Percentiles rank a stretch among this genome's conserved stretches.
These are phyloP conservation scores for Suillus fuscotomentosus DNA, from an alignment of 768 basidiomycete genomes.

Conservation along the genomic window DNA sequence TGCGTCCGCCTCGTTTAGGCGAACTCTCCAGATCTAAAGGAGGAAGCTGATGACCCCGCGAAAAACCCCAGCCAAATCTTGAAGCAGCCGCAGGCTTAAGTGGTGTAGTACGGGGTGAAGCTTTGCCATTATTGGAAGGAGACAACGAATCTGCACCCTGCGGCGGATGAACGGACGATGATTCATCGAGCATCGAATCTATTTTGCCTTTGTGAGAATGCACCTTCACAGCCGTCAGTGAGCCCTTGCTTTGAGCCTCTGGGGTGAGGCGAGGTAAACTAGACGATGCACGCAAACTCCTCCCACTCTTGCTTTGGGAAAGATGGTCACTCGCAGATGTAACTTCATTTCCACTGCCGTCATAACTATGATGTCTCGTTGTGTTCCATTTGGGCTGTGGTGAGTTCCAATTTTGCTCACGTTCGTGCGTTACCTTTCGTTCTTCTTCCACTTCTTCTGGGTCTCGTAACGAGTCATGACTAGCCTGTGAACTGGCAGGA, in stretches of 20 bases:
- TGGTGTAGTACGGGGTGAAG: conserved; percentile 7
- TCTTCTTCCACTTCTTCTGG: conserved; percentile 24
- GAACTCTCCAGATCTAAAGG: conserved; percentile 37
- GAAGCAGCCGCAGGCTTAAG: conserved; percentile 23
- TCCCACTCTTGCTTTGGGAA: conserved; percentile 4
- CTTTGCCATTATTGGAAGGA: background rate
- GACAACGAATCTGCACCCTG: background rate
- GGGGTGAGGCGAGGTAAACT: conserved; percentile 15
- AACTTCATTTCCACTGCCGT: conserved; percentile 6
- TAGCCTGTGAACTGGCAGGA: conserved; percentile 36
- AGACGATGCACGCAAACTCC: conserved; percentile 16
- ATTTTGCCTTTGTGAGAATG: background rate
- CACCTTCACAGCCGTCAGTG: background rate
- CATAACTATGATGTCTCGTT: conserved; percentile 14
- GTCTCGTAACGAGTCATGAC: conserved; percentile 32
- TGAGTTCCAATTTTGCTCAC: conserved; percentile 72
- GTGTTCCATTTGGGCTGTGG: conserved; percentile 56
- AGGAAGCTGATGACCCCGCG: conserved; percentile 35
- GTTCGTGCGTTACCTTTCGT: conserved; percentile 42
- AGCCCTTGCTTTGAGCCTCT: conserved; percentile 1
- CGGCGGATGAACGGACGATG: background rate
- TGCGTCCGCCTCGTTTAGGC: conserved; percentile 11
- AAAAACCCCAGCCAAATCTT: conserved; percentile 40
- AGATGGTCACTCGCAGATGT: conserved; percentile 16
- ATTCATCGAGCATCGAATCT: background rate